Conservation (phyloP, 2,329 filamentous ascomycete species). For the Decorospora gaudefroyi region DNA sequence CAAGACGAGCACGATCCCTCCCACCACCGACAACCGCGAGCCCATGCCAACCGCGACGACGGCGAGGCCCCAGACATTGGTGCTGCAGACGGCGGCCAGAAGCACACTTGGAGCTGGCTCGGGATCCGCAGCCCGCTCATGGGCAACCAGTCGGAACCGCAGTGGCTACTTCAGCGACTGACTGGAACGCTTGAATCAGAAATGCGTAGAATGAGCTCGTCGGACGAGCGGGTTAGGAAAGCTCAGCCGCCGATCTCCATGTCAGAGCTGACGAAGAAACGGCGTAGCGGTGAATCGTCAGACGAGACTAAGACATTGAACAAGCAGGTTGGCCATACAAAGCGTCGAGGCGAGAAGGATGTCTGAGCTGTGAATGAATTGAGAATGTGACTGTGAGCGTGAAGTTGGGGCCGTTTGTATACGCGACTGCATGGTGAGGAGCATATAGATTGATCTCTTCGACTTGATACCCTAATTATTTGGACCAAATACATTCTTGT, state of each 20-base stretch:
- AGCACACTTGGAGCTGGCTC: constrained; percentile 77
- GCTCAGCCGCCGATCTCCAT: constrained; percentile 44
- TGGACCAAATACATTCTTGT: not conserved
- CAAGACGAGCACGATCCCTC: constrained; percentile 49
- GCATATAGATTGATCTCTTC: not conserved
- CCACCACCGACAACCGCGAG: constrained; percentile 41
- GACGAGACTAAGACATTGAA: constrained; percentile 14
- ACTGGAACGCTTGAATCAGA: constrained; percentile 58
- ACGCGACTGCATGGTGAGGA: not conserved
- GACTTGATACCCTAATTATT: not conserved
- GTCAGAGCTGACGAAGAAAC: constrained; percentile 25
- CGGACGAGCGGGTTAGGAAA: constrained; percentile 18
- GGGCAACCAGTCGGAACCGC: constrained; percentile 68
- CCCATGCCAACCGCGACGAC: constrained; percentile 24
- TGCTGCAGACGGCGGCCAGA: constrained; percentile 36
- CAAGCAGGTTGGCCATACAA: constrained; percentile 11
- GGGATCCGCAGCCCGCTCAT: constrained; percentile 70
- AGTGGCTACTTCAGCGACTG: constrained; percentile 73
- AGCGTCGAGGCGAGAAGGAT: constrained; percentile 6
- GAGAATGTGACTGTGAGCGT: not conserved
- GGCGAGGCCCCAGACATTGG: constrained; percentile 38
- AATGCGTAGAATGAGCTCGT: constrained; percentile 39
- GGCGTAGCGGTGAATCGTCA: constrained; percentile 3
- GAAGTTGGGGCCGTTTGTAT: not conserved
- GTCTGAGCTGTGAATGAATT: constrained; percentile 4